phyloP scores from a whole-genome alignment of 2,329 filamentous ascomycete species.

The Colletotrichum echinochloae region DNA sequence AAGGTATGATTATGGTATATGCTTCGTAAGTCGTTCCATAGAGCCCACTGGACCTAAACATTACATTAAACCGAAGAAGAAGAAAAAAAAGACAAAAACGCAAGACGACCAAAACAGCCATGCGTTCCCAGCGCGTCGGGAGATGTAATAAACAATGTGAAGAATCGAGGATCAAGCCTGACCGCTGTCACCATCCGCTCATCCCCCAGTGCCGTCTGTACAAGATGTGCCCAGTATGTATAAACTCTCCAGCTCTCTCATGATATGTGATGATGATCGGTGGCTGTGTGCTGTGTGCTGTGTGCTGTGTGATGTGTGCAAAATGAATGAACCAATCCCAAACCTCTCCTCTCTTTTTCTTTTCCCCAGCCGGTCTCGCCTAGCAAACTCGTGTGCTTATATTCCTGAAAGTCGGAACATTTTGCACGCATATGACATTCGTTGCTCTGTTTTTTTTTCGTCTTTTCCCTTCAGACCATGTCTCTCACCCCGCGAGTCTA shows the following conservation, averaged over 20 bases:
- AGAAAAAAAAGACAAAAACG: neutral
- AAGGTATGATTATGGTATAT: conserved; percentile 33
- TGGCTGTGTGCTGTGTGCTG: conserved; percentile 6
- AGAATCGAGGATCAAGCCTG: conserved; percentile 25
- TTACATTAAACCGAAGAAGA: conserved; percentile 34
- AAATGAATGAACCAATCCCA: conserved; percentile 1
- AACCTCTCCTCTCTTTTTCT: neutral
- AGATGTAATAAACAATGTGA: conserved; percentile 2
- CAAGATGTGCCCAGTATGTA: conserved; percentile 26
- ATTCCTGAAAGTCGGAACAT: neutral
- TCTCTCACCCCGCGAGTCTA: conserved; percentile 32
- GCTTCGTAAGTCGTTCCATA: conserved; percentile 34
- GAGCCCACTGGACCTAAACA: conserved; percentile 37
- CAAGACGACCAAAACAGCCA: neutral
- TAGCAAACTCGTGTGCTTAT: conserved; percentile 10
- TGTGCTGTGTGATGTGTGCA: conserved; percentile 2
- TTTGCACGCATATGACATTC: neutral
- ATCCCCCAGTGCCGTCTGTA: conserved; percentile 22
- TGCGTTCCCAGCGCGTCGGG: neutral
- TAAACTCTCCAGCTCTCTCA: conserved; percentile 22
- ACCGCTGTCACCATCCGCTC: conserved; percentile 7
- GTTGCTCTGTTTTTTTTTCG: conserved; percentile 28
- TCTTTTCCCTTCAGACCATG: conserved; percentile 14
- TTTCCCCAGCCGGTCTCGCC: neutral
- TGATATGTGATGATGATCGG: conserved; percentile 22